Evolutionary conservation across 257 asterid genomes (phyloP).

Genomic region (Plantago ovata): DNA sequence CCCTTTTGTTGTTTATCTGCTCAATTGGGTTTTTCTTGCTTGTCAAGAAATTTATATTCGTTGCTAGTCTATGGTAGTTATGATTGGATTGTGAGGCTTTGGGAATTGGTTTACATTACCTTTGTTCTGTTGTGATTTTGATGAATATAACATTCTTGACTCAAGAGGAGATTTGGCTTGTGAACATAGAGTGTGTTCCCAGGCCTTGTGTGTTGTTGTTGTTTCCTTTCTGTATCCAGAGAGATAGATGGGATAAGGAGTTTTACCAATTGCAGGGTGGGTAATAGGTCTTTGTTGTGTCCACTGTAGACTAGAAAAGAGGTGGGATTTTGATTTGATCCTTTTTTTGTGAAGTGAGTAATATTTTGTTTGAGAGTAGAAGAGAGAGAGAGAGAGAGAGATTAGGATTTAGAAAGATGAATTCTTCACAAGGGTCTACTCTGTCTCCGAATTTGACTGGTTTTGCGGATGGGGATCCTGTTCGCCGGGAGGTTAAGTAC

Average conservation of each 20-base stretch:
- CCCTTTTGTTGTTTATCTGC: too few relatives aligned
- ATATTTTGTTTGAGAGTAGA: constrained; percentile 19
- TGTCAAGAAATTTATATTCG: not conserved
- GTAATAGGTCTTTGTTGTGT: constrained; percentile 24
- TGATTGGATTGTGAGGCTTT: constrained; percentile 27
- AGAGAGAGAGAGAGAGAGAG: too few relatives aligned
- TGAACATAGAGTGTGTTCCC: constrained; percentile 80
- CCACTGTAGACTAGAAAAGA: not conserved
- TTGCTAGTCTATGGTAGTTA: constrained; percentile 30
- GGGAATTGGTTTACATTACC: constrained; percentile 13
- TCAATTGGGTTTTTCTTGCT: too few relatives aligned
- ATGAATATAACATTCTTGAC: constrained; percentile 60
- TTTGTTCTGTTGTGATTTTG: constrained; percentile 42
- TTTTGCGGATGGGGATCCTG: constrained; percentile 52
- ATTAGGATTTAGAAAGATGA: constrained; percentile 50
- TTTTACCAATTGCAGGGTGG: constrained; percentile 77
- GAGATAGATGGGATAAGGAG: constrained; percentile 89
- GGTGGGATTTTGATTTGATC: not conserved
- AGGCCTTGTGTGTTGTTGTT: constrained; percentile 57
- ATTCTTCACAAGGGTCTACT: constrained; percentile 68
- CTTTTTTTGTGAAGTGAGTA: not conserved
- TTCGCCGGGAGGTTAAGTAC: constrained; percentile 40
- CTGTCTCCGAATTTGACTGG: constrained; percentile 59
- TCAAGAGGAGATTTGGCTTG: constrained; percentile 56
- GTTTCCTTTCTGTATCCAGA: constrained; percentile 49